Conservation (phyloP, 176 grass and related monocot genomes). For the Calamus simplicifolius region DNA sequence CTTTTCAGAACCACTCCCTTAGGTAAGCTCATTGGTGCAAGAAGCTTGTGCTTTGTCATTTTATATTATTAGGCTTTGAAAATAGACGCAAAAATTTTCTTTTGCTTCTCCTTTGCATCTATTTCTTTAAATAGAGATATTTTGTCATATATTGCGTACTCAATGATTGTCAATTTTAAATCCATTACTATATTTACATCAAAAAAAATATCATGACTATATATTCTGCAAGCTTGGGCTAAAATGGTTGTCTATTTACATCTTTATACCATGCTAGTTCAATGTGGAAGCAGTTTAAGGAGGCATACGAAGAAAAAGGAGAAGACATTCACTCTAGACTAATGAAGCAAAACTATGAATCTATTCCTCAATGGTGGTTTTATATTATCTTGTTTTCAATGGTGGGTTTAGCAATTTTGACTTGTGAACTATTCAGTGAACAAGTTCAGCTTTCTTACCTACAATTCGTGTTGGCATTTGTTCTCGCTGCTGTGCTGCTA, state of each 20-base stretch:
- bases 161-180: no score
- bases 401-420: background rate
- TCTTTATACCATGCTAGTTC: background rate
- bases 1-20: no score
- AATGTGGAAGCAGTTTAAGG: background rate
- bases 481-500: background rate
- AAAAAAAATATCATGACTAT: no score
- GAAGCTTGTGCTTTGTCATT: no score
- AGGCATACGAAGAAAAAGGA: background rate
- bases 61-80: no score
- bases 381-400: background rate
- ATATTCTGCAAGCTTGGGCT: no score
- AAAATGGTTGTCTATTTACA: background rate
- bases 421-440: background rate
- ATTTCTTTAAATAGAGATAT: no score
- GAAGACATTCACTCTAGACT: background rate
- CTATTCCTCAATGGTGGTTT: slow-evolving; percentile 9
- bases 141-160: no score
- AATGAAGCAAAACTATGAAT: slow-evolving; percentile 2
- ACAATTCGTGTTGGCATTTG: background rate
- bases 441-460: background rate
- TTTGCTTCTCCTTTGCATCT: no score
- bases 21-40: no score
- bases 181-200: no score
- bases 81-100: no score